Evolutionary conservation across 495 filamentous ascomycete genomes (phyloP).

Genomic region (Neurospora cerealis): DNA sequence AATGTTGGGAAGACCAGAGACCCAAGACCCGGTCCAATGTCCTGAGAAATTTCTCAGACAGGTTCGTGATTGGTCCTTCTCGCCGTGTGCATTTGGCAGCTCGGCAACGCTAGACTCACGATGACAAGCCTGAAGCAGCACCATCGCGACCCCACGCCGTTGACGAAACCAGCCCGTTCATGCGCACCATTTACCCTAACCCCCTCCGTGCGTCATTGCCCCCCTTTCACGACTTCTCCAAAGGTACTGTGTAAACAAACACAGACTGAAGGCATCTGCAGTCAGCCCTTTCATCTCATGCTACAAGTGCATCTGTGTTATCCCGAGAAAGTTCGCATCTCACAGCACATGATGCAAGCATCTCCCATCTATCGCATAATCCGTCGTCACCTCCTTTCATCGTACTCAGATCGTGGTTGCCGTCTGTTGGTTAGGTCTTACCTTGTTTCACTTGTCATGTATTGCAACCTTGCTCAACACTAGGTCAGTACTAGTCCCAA

Average conservation of each 20-base stretch:
- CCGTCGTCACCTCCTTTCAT: not conserved
- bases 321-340: not conserved
- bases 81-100: conserved; percentile 3
- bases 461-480: not conserved
- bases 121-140: conserved; percentile 3
- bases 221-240: not conserved
- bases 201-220: not conserved
- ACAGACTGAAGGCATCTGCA: not conserved
- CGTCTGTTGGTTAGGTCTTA: not conserved
- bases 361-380: not conserved
- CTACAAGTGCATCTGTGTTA: not conserved
- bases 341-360: not conserved
- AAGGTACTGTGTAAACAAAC: not conserved
- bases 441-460: not conserved
- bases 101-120: conserved; percentile 9
- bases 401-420: not conserved
- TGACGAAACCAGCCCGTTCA: not conserved
- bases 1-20: not conserved
- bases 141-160: not conserved
- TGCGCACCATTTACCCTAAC: not conserved
- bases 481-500: not conserved
- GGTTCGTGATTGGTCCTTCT: conserved; percentile 12
- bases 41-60: conserved; percentile 18
- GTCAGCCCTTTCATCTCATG: not conserved
- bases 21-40: conserved; percentile 4